Percentiles rank a stretch among this genome's conserved stretches.
Evolutionary conservation across 1,139 yeast genomes (phyloP).

Genomic region (Pneumocystis carinii): DNA sequence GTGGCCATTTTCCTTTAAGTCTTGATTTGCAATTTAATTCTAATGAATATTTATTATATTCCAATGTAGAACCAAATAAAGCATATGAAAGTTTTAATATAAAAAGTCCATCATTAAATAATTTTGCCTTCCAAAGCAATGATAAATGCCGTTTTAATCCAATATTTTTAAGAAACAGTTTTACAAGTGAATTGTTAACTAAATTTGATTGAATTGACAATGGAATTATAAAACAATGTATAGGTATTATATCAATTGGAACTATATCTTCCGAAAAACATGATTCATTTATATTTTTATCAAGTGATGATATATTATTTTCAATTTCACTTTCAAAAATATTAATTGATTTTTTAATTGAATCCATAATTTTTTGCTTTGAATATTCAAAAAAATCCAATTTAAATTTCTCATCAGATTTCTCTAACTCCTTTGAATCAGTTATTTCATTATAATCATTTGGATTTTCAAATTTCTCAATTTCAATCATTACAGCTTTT

Average conservation of each 20-base stretch:
- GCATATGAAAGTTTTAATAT: neutral
- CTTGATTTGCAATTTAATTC: neutral
- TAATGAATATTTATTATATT: neutral
- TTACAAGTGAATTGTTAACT: neutral
- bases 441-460: neutral
- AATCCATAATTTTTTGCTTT: neutral
- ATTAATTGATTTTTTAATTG: neutral
- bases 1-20: neutral
- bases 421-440: neutral
- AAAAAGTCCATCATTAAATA: neutral
- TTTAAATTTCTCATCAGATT: neutral
- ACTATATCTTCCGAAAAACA: neutral
- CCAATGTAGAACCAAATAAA: neutral
- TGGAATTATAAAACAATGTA: neutral
- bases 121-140: neutral
- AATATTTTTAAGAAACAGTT: neutral
- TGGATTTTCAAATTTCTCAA: neutral
- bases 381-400: neutral
- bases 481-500: neutral
- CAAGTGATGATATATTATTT: neutral
- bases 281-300: neutral
- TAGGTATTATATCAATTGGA: neutral
- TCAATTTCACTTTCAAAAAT: neutral
- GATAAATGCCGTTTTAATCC: neutral
- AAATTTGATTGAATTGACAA: neutral